phyloP scores from a whole-genome alignment of 495 filamentous ascomycete genomes.

The Penicillium fimorum region DNA sequence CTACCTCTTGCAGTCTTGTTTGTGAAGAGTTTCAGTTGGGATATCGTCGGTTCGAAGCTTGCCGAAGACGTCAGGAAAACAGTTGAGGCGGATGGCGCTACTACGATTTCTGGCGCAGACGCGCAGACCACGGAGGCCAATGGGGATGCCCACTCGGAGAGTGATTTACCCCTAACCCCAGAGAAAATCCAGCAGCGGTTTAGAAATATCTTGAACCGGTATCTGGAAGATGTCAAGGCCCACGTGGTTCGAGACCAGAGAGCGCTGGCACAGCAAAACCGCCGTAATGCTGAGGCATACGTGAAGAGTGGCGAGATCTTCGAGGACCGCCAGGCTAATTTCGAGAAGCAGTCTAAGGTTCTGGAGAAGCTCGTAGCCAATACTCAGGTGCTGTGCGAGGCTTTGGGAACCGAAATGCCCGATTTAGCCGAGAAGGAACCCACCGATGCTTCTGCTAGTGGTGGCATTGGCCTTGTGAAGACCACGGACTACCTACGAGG shows the following conservation, averaged over 20 bases:
- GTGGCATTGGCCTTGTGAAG: slow-evolving; percentile 89
- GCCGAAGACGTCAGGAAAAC: slow-evolving; percentile 74
- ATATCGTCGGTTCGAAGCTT: slow-evolving; percentile 77
- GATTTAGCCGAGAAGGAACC: slow-evolving; percentile 81
- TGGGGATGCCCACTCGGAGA: slow-evolving; percentile 36
- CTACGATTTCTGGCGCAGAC: slow-evolving; percentile 46
- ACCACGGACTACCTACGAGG: slow-evolving; percentile 89
- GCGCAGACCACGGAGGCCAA: slow-evolving; percentile 45
- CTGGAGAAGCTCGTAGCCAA: slow-evolving; percentile 89
- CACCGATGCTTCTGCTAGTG: slow-evolving; percentile 57
- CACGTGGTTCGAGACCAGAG: slow-evolving; percentile 91
- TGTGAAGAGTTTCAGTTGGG: slow-evolving; percentile 95
- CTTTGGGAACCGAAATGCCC: slow-evolving; percentile 90
- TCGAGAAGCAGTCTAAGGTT: slow-evolving; percentile 86
- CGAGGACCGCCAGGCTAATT: slow-evolving; percentile 93
- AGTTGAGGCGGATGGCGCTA: slow-evolving; percentile 79
- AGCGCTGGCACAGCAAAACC: slow-evolving; percentile 73
- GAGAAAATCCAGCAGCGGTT: slow-evolving; percentile 83
- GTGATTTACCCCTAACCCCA: slow-evolving; percentile 68
- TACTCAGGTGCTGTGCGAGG: slow-evolving; percentile 87
- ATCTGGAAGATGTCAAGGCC: slow-evolving; percentile 88
- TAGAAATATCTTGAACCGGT: slow-evolving; percentile 80
- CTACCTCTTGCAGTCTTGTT: slow-evolving; percentile 89
- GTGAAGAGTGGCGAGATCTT: slow-evolving; percentile 99
- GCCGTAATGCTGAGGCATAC: slow-evolving; percentile 96